phyloP scores from a whole-genome alignment of 805 yeast genomes.

The Yamadazyma scolyti region DNA sequence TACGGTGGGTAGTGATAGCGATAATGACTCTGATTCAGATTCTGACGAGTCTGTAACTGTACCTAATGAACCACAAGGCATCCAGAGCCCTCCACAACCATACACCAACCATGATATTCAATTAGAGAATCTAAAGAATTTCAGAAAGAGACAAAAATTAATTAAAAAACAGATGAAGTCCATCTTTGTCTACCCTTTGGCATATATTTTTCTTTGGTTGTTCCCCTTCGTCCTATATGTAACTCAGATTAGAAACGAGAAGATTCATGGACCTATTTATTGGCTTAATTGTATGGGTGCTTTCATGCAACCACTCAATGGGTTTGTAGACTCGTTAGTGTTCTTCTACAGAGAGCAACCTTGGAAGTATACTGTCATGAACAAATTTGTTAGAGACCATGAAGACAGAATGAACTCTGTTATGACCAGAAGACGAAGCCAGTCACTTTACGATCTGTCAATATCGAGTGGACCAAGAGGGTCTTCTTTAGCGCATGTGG shows the following conservation, averaged over 20 bases:
- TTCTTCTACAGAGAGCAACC: constrained; percentile 77
- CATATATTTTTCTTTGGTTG: constrained; percentile 77
- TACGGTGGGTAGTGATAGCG: too few relatives aligned
- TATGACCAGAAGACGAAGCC: constrained; percentile 12
- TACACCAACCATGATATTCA: constrained; percentile 42
- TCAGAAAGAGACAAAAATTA: constrained; percentile 58
- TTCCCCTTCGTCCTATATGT: constrained; percentile 71
- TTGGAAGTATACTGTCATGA: constrained; percentile 54
- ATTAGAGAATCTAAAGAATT: constrained; percentile 55
- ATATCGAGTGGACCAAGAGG: constrained; percentile 2
- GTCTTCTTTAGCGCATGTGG: constrained; percentile 1
- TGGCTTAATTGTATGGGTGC: constrained; percentile 71
- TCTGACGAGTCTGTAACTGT: too few relatives aligned
- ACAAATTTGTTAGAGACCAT: constrained; percentile 34
- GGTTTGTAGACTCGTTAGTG: constrained; percentile 72
- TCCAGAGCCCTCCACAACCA: not conserved
- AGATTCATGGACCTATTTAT: constrained; percentile 46
- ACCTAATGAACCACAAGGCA: not conserved
- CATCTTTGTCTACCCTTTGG: constrained; percentile 79
- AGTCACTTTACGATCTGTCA: constrained; percentile 12
- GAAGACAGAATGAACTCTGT: constrained; percentile 21
- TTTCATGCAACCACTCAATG: constrained; percentile 75
- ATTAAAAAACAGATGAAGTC: constrained; percentile 76
- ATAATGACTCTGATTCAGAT: constrained; percentile 15
- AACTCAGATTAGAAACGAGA: constrained; percentile 49